Base-by-base conservation (phyloP, 176 grass and related monocot species). In the Carex scoparia region DNA sequence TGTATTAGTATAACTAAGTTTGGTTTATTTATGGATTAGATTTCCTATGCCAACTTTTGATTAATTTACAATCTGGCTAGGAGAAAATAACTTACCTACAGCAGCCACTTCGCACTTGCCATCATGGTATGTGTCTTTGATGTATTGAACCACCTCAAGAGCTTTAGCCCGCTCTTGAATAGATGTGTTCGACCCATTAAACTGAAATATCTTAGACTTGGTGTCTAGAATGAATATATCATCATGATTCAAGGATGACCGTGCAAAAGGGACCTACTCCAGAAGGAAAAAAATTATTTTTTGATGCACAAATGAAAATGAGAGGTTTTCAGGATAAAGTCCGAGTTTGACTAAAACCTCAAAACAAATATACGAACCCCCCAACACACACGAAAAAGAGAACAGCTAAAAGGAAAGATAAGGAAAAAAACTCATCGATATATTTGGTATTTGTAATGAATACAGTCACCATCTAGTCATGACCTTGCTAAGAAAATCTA, bases 111-210 rank as follows among this genome's bases (percentile, higher is more conserved):
- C 96, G 64, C 96, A 95, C 84, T 92, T 99, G 7, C 93, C 93
- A 46, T 95, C 93, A 91, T 99, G 96, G 73, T 94, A 94, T 15
- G 90, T 91, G 70, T 99, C 93, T 94, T 99, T 99, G 51, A 99
- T 88, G 86, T 95, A 95, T 69, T 99, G 93, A 31, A 99, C 96
- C 82, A 99, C 96, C 85, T 99, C 93, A 33, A 99, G 93, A 87
- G 96, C 93, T 94, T 99, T 99, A 82, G 96, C 96, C 87, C 96
- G 91, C 87, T 99, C 96, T 87, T 99, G 96, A 88, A 99, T 99
- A 86, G 90, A 95, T 79, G 96, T 95, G 86, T 95, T 94, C 0
- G 93, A 95, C 67, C 96, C 96, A 84, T 91, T 99, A 85, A 99
- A 99, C 80, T 99, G 96, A 82, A 99, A 99, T 84, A 99, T 95